phyloP scores from a whole-genome alignment of 305 asterid species.

The Ajuga reptans region DNA sequence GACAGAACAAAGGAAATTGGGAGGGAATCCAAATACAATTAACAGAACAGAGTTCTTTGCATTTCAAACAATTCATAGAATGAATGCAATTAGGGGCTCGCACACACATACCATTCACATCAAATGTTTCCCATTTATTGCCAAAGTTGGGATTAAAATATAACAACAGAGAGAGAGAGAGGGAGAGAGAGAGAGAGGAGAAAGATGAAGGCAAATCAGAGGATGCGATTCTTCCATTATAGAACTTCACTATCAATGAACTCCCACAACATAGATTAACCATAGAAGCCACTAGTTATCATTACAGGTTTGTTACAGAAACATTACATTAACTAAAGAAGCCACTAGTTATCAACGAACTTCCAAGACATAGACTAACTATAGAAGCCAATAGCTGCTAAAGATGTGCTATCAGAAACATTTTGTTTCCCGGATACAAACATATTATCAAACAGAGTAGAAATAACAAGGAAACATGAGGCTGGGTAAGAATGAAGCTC shows the following conservation, averaged over 20 bases:
- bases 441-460: not conserved
- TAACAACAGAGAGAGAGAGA: not conserved
- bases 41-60: not conserved
- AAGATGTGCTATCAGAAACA: not conserved
- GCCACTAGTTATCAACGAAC: not conserved
- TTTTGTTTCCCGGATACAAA: not conserved
- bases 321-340: too few species aligned
- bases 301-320: not conserved
- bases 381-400: not conserved
- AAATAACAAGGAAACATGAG: slow-evolving; percentile 3
- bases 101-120: not conserved
- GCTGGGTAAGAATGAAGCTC: not conserved
- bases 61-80: slow-evolving; percentile 1
- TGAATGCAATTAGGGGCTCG: slow-evolving; percentile 5
- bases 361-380: not conserved
- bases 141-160: not conserved
- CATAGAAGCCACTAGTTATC: not conserved
- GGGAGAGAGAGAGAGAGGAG: too few species aligned
- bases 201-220: not conserved
- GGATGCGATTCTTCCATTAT: not conserved
- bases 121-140: not conserved
- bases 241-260: not conserved
- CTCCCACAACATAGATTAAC: not conserved
- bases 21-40: not conserved
- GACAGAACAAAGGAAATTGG: not conserved